Percentiles rank a stretch among this genome's conserved stretches.
These are phyloP conservation scores for Echium plantagineum DNA, from an alignment of 257 asterid species.

Conservation along the genomic window DNA sequence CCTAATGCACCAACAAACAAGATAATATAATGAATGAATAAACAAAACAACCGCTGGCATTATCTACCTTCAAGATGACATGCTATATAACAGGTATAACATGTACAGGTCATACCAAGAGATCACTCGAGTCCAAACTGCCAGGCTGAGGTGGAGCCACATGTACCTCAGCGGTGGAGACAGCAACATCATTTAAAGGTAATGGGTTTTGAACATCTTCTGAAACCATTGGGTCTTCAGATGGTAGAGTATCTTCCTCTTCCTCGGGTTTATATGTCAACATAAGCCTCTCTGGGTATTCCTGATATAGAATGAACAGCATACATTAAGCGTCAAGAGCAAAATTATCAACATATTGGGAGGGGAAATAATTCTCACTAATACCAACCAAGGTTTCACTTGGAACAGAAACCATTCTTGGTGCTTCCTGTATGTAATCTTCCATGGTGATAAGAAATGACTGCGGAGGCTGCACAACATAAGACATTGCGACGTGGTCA, in stretches of 20 bases:
- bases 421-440: constrained; percentile 46
- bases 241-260: constrained; percentile 32
- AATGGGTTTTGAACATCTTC: constrained; percentile 39
- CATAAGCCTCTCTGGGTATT: constrained; percentile 90
- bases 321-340: background rate
- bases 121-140: constrained; percentile 57
- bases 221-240: constrained; percentile 43
- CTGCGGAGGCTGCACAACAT: constrained; percentile 40
- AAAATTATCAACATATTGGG: no score
- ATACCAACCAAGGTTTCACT: constrained; percentile 30
- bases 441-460: constrained; percentile 49
- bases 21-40: constrained; percentile 3
- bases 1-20: constrained; percentile 32
- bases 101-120: constrained; percentile 35
- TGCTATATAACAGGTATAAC: background rate
- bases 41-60: constrained; percentile 7
- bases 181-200: constrained; percentile 34
- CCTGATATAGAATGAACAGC: constrained; percentile 33
- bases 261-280: constrained; percentile 85
- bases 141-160: constrained; percentile 35
- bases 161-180: constrained; percentile 34
- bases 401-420: constrained; percentile 41
- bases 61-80: background rate
- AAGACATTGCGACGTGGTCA: constrained; percentile 1
- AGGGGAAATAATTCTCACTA: background rate